These are phyloP conservation scores for Nannochloropsis oceanica DNA, from an alignment of 108 stramenopile genomes.

Conservation along the genomic window DNA sequence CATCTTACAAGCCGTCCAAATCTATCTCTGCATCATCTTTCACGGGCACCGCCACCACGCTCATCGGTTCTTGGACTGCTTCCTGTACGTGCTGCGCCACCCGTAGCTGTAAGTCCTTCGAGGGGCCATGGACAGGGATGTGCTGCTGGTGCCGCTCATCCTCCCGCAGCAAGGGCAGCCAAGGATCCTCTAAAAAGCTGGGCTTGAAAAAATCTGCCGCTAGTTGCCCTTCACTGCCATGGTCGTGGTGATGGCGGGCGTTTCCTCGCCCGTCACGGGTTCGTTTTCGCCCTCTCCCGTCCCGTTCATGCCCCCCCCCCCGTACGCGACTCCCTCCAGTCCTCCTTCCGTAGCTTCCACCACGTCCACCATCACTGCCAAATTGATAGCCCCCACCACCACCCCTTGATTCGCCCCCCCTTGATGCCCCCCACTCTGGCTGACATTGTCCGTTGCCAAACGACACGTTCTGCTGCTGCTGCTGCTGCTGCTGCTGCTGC, in stretches of 20 bases:
- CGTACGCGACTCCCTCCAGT: no score
- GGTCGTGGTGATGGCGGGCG: background rate
- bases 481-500: no score
- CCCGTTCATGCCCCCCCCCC: no score
- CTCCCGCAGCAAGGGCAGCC: background rate
- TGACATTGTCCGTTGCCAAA: no score
- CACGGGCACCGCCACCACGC: background rate
- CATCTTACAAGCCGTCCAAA: background rate
- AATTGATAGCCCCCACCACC: no score
- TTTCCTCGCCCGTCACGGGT: background rate
- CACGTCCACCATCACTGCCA: background rate
- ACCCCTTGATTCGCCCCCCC: no score
- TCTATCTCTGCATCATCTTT: background rate
- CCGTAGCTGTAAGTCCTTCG: background rate
- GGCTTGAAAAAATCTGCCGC: background rate
- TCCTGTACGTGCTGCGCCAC: background rate
- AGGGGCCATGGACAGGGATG: background rate
- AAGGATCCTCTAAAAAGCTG: background rate
- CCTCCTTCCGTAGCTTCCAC: background rate
- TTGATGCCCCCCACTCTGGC: no score
- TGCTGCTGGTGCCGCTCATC: background rate
- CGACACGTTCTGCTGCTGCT: no score
- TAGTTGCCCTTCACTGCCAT: background rate
- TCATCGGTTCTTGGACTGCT: background rate
- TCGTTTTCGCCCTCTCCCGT: background rate